Base-by-base conservation (phyloP, 495 filamentous ascomycete genomes). In the Filosporella fistucella region DNA sequence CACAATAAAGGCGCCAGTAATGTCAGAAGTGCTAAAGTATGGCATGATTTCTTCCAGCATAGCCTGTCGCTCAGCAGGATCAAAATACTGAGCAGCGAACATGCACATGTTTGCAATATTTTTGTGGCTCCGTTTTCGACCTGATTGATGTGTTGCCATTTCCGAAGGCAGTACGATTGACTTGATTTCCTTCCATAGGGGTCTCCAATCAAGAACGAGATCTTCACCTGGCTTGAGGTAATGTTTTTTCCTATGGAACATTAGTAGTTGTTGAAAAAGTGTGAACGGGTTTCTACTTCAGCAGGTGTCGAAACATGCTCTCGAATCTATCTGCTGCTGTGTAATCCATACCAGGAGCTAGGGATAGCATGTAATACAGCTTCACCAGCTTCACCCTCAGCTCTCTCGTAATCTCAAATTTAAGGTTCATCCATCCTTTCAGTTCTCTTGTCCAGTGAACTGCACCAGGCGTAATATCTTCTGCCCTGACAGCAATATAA, bases 381-480 rank as follows among this genome's bases (percentile, higher is more conserved):
- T 80, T 87, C 14, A 90, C 85, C 18, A 99, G 82, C 63, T 80
- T 88, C 47, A 89, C 79, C 40, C 93, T 76, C 35, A 91, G 82
- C 50, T 81, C 81, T 45, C 84, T 77, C 35, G 90, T 88, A 47
- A 93, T 86, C 67, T 97, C 94, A 61, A 96, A 99, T 69, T 99
- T 99, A 60, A 97, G 77, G 8, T 84, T 84, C 20, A 99, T 73
- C 94, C 93, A 99, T 68, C 86, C 89, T 60, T 89, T 78, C 17
- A 99, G 81, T 74, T 97, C 91, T 56, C 93, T 81, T 44, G 93
- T 96, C 94, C 94, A 99, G 66, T 97, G 91, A 17, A 95, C 75
- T 11, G 93, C 93, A 13, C 93, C 94, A 0, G 93, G 87, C 42
- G 84, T 78, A 65, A 97, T 97, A 63, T 99, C 94, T 26, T 95